Percentiles rank a stretch among this genome's conserved stretches.
Evolutionary conservation across 192 early-diverging fungal genomes (phyloP).

Genomic region (Phycomyces nitens): DNA sequence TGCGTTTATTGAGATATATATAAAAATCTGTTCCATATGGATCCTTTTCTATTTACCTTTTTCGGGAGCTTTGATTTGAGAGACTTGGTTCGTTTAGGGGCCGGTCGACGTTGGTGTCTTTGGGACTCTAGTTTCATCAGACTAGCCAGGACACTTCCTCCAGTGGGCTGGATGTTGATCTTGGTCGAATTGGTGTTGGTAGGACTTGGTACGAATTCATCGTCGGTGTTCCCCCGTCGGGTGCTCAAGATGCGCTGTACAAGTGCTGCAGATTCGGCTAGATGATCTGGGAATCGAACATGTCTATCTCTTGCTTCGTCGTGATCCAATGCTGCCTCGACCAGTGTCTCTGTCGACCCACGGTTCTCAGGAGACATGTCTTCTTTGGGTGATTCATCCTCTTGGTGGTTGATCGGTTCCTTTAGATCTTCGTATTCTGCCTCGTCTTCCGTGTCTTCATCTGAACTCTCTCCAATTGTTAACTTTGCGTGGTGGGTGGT

Average conservation of each 20-base stretch:
- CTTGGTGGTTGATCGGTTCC: neutral
- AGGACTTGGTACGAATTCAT: neutral
- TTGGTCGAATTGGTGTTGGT: neutral
- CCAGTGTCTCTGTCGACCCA: constrained; percentile 23
- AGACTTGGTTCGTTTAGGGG: neutral
- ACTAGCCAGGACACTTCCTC: constrained; percentile 27
- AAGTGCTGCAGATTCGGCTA: constrained; percentile 29
- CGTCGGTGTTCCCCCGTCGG: neutral
- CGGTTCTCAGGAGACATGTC: neutral
- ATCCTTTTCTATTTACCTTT: constrained; percentile 12
- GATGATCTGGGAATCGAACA: constrained; percentile 28
- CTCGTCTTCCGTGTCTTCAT: neutral
- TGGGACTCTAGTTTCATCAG: constrained; percentile 35
- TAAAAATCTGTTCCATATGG: neutral
- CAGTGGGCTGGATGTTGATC: neutral
- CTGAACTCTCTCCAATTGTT: neutral
- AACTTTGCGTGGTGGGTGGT: neutral
- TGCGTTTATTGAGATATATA: neutral
- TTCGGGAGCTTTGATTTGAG: neutral
- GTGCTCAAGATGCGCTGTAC: constrained; percentile 26
- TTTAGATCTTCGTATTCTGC: neutral
- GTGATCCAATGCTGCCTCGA: constrained; percentile 27
- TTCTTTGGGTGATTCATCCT: neutral
- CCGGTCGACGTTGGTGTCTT: constrained; percentile 1
- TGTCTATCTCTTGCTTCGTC: constrained; percentile 27